Conservation (phyloP, 805 yeast species). For the Schwanniomyces vanrijiae region DNA sequence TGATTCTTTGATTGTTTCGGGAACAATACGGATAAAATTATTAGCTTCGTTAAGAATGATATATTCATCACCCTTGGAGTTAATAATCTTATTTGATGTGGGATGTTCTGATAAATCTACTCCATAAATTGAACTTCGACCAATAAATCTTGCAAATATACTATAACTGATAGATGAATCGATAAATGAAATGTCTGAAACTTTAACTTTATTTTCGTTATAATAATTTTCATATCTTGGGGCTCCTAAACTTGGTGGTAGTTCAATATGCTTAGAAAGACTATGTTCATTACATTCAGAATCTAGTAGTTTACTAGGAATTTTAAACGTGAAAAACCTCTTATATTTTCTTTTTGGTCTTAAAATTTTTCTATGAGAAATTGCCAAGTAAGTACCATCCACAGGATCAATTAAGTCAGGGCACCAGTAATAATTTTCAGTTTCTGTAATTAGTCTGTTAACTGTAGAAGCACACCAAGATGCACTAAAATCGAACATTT, state of each 20-base stretch:
- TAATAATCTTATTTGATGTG: slow-evolving; percentile 26
- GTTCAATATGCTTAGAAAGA: slow-evolving; percentile 27
- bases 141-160: slow-evolving; percentile 38
- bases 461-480: slow-evolving; percentile 44
- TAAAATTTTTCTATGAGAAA: slow-evolving; percentile 13
- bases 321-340: slow-evolving; percentile 41
- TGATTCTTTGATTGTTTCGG: slow-evolving; percentile 13
- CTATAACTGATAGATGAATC: slow-evolving; percentile 30
- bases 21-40: slow-evolving; percentile 26
- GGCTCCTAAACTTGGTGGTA: slow-evolving; percentile 37
- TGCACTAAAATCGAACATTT: slow-evolving; percentile 53
- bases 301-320: slow-evolving; percentile 37
- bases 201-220: slow-evolving; percentile 2
- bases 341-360: slow-evolving; percentile 27
- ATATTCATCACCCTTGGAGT: slow-evolving; percentile 39
- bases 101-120: slow-evolving; percentile 12
- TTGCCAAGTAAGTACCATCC: slow-evolving; percentile 23
- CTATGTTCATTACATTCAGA: slow-evolving; percentile 35
- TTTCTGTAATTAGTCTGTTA: slow-evolving; percentile 30
- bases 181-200: slow-evolving; percentile 28
- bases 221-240: slow-evolving; percentile 13
- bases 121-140: slow-evolving; percentile 34
- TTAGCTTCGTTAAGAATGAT: slow-evolving; percentile 33
- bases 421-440: slow-evolving; percentile 12
- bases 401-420: slow-evolving; percentile 20